Conservation (phyloP, 169 alveolate species). For the Cryptosporidium meleagridis region DNA sequence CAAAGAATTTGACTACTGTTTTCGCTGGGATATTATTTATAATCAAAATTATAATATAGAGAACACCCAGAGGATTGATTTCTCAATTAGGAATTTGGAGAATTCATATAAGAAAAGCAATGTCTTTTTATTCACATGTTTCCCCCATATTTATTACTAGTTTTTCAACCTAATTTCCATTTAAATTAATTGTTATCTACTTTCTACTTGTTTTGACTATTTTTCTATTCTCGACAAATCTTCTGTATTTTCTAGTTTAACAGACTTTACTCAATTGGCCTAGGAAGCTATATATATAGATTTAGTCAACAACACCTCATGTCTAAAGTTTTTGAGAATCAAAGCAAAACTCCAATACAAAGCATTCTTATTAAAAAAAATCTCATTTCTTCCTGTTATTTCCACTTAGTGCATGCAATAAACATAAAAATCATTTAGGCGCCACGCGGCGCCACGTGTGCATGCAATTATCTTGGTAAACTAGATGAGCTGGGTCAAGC, state of each 20-base stretch:
- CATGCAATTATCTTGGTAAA: constrained; percentile 18
- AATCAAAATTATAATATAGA: neutral
- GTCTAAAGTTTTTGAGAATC: neutral
- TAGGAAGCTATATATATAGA: neutral
- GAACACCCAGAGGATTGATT: neutral
- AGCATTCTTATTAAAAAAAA: neutral
- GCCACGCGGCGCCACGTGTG: constrained; percentile 23
- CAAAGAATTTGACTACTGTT: constrained; percentile 81
- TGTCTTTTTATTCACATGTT: neutral
- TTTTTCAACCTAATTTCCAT: constrained; percentile 1
- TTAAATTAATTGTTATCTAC: constrained; percentile 26
- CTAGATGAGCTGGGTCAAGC: neutral
- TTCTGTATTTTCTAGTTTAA: neutral
- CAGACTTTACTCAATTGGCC: neutral
- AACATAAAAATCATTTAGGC: neutral
- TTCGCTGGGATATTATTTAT: neutral
- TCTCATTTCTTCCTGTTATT: neutral
- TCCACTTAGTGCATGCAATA: neutral
- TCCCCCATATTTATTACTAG: constrained; percentile 14
- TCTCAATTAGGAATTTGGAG: neutral
- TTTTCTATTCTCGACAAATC: neutral
- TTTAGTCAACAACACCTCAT: neutral
- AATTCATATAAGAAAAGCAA: constrained; percentile 4
- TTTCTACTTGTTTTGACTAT: neutral
- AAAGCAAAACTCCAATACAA: neutral